These are phyloP conservation scores for Boletus reticulatus DNA, from an alignment of 768 basidiomycete genomes.

Conservation along the genomic window DNA sequence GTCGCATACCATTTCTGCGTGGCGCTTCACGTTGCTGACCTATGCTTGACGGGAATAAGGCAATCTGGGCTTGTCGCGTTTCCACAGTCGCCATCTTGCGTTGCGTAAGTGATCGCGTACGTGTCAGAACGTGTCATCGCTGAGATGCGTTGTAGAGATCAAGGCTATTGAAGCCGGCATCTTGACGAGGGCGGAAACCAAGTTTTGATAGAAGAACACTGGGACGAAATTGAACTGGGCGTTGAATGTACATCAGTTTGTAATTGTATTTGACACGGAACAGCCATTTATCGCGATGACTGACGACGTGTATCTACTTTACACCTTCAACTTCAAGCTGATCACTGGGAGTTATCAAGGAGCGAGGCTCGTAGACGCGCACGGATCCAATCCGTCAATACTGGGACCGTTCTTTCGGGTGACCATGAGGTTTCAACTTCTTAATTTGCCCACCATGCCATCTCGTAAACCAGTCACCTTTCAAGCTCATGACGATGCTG, in stretches of 20 bases:
- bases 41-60: constrained; percentile 9
- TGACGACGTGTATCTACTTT: too few species aligned
- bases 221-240: background rate
- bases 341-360: too few species aligned
- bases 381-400: too few species aligned
- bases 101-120: constrained; percentile 23
- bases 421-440: too few species aligned
- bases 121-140: background rate
- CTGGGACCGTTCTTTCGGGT: too few species aligned
- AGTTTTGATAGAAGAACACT: constrained; percentile 16
- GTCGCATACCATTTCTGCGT: background rate
- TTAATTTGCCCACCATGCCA: too few species aligned
- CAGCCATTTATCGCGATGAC: too few species aligned
- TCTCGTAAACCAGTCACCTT: too few species aligned
- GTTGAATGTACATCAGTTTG: background rate
- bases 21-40: background rate
- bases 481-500: too few species aligned
- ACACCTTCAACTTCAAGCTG: too few species aligned
- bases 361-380: too few species aligned
- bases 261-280: too few species aligned
- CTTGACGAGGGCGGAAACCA: constrained; percentile 18
- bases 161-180: constrained; percentile 31
- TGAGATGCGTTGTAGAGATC: constrained; percentile 21
- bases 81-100: constrained; percentile 31
- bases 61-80: constrained; percentile 23